A percentile compares a stretch with the other conserved stretches of the same genome.
Conservation (phyloP, 768 basidiomycete species). For the Sarcodon sp. region DNA sequence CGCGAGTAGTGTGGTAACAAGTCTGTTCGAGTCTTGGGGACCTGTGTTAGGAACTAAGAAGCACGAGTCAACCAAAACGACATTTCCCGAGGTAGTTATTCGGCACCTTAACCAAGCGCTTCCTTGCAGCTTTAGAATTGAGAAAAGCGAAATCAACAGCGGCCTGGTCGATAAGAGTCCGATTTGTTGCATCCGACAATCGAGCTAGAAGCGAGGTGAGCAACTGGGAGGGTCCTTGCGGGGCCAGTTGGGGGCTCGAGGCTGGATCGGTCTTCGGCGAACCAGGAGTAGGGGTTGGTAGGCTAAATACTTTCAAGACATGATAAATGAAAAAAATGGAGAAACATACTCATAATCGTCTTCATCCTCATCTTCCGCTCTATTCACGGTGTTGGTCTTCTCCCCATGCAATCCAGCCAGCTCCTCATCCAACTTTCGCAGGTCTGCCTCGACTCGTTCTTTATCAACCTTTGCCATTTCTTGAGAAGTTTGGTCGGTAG, state of each 20-base stretch:
- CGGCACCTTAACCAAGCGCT: conserved; percentile 72
- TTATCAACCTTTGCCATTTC: conserved; percentile 40
- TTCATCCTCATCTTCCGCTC: conserved; percentile 12
- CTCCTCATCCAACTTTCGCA: conserved; percentile 68
- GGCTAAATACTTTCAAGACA: conserved; percentile 9
- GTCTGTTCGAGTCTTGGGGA: conserved; percentile 82
- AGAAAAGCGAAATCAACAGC: conserved; percentile 94
- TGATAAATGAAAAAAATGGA: background rate
- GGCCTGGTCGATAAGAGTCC: conserved; percentile 80
- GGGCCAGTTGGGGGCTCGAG: conserved; percentile 53
- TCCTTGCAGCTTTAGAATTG: conserved; percentile 93
- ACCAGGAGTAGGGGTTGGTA: conserved; percentile 51
- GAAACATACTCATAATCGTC: conserved; percentile 32
- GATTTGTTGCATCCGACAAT: conserved; percentile 89
- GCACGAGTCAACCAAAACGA: background rate
- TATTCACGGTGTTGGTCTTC: conserved; percentile 10
- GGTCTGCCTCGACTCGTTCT: conserved; percentile 52
- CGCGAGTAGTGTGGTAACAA: conserved; percentile 89
- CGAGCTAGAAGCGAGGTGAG: conserved; percentile 84
- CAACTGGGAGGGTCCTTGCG: conserved; percentile 88
- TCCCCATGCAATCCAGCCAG: conserved; percentile 42
- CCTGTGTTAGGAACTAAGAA: conserved; percentile 62
- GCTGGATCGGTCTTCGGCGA: conserved; percentile 50
- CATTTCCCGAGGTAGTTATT: too few species aligned
- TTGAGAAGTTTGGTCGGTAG: conserved; percentile 6